Evolutionary conservation across 1,139 yeast genomes (phyloP).

Genomic region (Hyphopichia buzzinii): DNA sequence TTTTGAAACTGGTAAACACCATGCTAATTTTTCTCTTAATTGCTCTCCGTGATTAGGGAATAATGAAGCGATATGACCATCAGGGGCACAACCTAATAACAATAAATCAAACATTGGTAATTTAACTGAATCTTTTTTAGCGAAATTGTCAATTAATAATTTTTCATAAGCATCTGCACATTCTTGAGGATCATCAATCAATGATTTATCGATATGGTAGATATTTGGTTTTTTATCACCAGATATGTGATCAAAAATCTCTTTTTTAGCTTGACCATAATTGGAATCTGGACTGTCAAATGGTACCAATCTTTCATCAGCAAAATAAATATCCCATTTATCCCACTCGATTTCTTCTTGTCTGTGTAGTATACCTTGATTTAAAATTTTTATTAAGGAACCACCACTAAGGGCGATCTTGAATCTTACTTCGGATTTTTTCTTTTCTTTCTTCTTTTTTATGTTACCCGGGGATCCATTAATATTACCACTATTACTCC

Average conservation of each 20-base stretch:
- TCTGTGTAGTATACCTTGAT: slow-evolving; percentile 77
- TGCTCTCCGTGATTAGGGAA: slow-evolving; percentile 88
- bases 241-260: slow-evolving; percentile 68
- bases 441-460: slow-evolving; percentile 42
- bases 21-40: slow-evolving; percentile 85
- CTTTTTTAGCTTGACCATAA: slow-evolving; percentile 83
- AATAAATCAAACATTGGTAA: slow-evolving; percentile 91
- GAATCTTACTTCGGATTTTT: slow-evolving; percentile 62
- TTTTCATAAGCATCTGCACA: slow-evolving; percentile 94
- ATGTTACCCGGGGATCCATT: slow-evolving; percentile 5
- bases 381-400: slow-evolving; percentile 77
- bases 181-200: slow-evolving; percentile 84
- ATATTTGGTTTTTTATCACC: slow-evolving; percentile 62
- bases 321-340: slow-evolving; percentile 94
- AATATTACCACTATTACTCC: slow-evolving; percentile 7
- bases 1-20: slow-evolving; percentile 92
- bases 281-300: slow-evolving; percentile 81
- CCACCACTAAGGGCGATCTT: slow-evolving; percentile 94
- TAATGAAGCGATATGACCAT: slow-evolving; percentile 94
- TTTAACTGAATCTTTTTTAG: slow-evolving; percentile 94
- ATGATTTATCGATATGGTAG: slow-evolving; percentile 75
- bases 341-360: slow-evolving; percentile 78
- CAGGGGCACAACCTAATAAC: slow-evolving; percentile 96
- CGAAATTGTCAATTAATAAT: slow-evolving; percentile 80
- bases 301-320: slow-evolving; percentile 94